Evolutionary conservation across 106 monocot genomes (phyloP), one percentile per base, ranked within the genome.

Genomic region (Dendrobium officinale): DNA sequence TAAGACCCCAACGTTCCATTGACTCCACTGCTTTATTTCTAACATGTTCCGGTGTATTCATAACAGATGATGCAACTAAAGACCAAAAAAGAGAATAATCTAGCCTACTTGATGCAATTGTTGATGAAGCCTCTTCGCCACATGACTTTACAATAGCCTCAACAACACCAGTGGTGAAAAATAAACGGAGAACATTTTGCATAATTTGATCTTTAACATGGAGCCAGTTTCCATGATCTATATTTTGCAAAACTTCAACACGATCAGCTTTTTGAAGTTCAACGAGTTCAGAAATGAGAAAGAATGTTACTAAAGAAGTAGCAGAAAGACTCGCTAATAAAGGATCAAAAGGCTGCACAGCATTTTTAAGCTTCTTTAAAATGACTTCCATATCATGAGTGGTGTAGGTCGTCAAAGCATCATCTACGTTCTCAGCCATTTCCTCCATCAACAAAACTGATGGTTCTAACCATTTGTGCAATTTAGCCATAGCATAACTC

Each of bases 1-100:
- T 91, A 77, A 98, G 94, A 58, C 92, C 94, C 98, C 98, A 98
- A 79, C 92, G 88, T 78, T 95, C 89, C 90, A 93, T 93, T 9
- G 98, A 86, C 49, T 92, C 82, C 6, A 89, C 74, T 77, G 92
- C 88, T 33, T 82, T 82, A 66, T 17, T 86, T 67, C 83, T 95
- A 80, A 87, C 81, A 83, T 88, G 82, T 5, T 79, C 45, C 79
- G 92, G 85, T 61, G 98, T 88, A 83, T 78, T 87, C 33, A 80
- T 85, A 37, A 90, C 94, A 78, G 86, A 91, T 75, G 86, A 86
- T 72, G 92, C 88, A 67, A 95, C 85, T 77, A 90, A 78, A 42
- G 72, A 85, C 98, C 98, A 98, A 79, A 95, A 95, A 13, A 89
- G 81, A 75, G 49, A 85, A 88, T 92, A 78, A 75, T 55, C 41